Percentiles rank a stretch among this genome's conserved stretches.
phyloP scores from a whole-genome alignment of 495 filamentous ascomycete genomes.

The Pyrenopolyporus hunteri region DNA sequence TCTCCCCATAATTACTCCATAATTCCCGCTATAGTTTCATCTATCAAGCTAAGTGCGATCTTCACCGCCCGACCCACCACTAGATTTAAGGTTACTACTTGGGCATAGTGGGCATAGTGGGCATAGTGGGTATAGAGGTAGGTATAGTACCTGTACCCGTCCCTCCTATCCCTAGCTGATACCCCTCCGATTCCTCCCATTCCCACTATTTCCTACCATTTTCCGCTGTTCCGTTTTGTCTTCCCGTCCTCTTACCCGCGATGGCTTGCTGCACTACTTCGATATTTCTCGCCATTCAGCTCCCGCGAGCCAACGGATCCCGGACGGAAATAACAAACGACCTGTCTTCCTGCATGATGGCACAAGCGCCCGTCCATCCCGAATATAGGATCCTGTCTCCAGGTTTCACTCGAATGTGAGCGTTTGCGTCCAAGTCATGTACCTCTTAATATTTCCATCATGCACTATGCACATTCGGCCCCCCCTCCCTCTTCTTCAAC shows the following conservation, averaged over 20 bases:
- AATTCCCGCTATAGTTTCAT: too few species aligned
- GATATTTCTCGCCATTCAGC: conserved; percentile 9
- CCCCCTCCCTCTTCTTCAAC: conserved; percentile 3
- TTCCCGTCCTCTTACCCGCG: conserved; percentile 7
- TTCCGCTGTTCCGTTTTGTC: too few species aligned
- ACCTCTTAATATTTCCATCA: conserved; percentile 33
- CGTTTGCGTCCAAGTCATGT: conserved; percentile 16
- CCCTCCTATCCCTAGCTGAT: background rate
- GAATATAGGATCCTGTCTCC: conserved; percentile 18
- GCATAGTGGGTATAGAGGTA: too few species aligned
- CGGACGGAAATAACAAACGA: conserved; percentile 12
- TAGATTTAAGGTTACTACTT: background rate
- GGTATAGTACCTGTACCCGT: background rate
- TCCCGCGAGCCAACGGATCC: conserved; percentile 7
- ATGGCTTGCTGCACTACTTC: conserved; percentile 23
- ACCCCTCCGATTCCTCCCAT: conserved; percentile 3
- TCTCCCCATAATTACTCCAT: background rate
- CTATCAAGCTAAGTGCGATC: conserved; percentile 17
- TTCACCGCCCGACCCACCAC: conserved; percentile 32
- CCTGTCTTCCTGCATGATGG: conserved; percentile 16
- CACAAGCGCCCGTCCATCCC: conserved; percentile 31
- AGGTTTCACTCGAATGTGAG: conserved; percentile 14
- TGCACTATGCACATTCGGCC: conserved; percentile 24
- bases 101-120: too few species aligned
- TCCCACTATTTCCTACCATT: too few species aligned